A percentile compares a stretch with the other conserved stretches of the same genome.
Conservation (phyloP, 192 early-diverging fungal genomes). For the Oehlia diaphana region DNA sequence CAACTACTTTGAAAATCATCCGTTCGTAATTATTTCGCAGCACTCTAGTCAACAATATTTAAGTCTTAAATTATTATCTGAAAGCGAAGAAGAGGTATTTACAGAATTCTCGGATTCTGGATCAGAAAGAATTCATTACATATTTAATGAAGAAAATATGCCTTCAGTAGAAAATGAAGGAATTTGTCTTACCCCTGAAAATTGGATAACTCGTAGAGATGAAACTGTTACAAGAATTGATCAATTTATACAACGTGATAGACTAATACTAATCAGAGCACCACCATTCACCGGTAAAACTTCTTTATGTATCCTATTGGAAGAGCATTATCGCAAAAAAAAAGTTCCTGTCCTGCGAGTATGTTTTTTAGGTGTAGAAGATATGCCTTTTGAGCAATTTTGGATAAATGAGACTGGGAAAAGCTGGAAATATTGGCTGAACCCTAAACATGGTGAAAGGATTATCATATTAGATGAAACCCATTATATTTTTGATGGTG, state of each 20-base stretch:
- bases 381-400: slow-evolving; percentile 27
- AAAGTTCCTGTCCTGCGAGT: slow-evolving; percentile 6
- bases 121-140: background rate
- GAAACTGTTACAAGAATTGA: slow-evolving; percentile 19
- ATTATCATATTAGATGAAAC: slow-evolving; percentile 25
- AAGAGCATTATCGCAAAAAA: slow-evolving; percentile 23
- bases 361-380: slow-evolving; percentile 26
- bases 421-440: slow-evolving; percentile 31
- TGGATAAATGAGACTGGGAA: slow-evolving; percentile 25
- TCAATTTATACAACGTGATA: slow-evolving; percentile 24
- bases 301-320: slow-evolving; percentile 16
- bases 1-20: background rate
- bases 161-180: slow-evolving; percentile 25
- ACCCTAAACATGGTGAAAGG: slow-evolving; percentile 25
- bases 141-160: background rate
- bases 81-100: background rate
- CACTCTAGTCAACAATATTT: background rate
- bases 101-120: background rate
- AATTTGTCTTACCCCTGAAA: slow-evolving; percentile 11
- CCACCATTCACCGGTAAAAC: slow-evolving; percentile 30
- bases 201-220: slow-evolving; percentile 26
- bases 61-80: background rate
- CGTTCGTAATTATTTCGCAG: background rate
- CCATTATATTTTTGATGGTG: slow-evolving; percentile 16
- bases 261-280: slow-evolving; percentile 8